Evolutionary conservation across 2,329 filamentous ascomycete genomes (phyloP), one percentile per base, ranked within the genome.

Genomic region (Penicillium sp.): DNA sequence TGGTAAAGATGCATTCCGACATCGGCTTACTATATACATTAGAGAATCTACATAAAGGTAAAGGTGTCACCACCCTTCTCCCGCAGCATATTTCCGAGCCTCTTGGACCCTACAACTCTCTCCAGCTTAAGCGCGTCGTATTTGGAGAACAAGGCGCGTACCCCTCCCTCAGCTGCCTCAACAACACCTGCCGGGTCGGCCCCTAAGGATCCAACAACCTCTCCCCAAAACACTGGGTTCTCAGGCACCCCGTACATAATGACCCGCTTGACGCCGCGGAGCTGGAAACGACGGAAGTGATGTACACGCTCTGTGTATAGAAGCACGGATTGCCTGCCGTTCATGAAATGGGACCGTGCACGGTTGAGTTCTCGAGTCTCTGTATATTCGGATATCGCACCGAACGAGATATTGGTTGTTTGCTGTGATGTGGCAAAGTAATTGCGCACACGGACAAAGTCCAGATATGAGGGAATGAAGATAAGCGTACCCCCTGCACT

Each of bases 301-400:
- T 99, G 95, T n/a, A 93, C 91, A 62, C 95, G 89, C 76, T 96
- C 94, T 2, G 93, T 96, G 79, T 98, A 99, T 17, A 99, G 82
- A 45, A 99, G 79, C 19, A 98, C 85, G 21, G 88, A 88, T 74
- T 97, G 91, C 17, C 93, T 85, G 5, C 93, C 95, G 45, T 83
- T 90, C 66, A 92, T 81, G 78, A 99, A 98, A 74, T 97, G 91
- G 13, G 91, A 93, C 26, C 94, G 85, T 8, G 94, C 92, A 45
- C 94, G 88, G 47, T 92, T 90, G 31, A 93, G 90, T 66, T 96
- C 92, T 7, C 88, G 85, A 7, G 90, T 82, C 50, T 91, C 87
- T 0, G 91, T 90, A 76, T 98, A 98, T 78, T 99, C 95, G 61
- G 91, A 93, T 44, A 99, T 90, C 35, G 89, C 87, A 57, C 92